phyloP scores from a whole-genome alignment of 805 yeast genomes.

The Saccharomycopsis fibuligera region DNA sequence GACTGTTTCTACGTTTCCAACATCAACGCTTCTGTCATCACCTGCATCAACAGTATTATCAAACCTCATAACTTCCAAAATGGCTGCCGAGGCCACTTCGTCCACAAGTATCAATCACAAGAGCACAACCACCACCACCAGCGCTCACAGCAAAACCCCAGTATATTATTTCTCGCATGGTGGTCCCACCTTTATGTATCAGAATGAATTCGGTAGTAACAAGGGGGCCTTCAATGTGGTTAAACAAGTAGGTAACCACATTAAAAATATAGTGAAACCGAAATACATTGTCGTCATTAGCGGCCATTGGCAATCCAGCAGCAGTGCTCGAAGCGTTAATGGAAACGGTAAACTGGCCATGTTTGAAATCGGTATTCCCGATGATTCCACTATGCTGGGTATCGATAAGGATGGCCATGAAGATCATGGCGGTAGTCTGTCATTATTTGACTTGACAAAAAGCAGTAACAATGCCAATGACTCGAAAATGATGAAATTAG shows the following conservation, averaged over 20 bases:
- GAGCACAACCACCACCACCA: background rate
- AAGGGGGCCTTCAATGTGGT: conserved; percentile 54
- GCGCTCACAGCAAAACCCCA: conserved; percentile 32
- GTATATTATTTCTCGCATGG: conserved; percentile 75
- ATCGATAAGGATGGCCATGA: background rate
- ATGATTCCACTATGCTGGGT: conserved; percentile 1
- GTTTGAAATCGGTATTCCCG: conserved; percentile 46
- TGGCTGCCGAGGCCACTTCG: too few species aligned
- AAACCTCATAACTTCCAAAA: too few species aligned
- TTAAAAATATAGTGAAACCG: conserved; percentile 48
- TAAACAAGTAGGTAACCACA: conserved; percentile 43
- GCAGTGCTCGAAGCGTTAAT: conserved; percentile 29
- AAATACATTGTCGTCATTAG: conserved; percentile 60
- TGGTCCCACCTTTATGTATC: conserved; percentile 72
- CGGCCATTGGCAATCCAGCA: conserved; percentile 69
- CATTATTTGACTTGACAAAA: too few species aligned
- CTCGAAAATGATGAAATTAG: conserved; percentile 8
- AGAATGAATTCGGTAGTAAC: conserved; percentile 44
- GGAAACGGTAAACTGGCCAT: background rate
- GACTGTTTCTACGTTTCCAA: too few species aligned
- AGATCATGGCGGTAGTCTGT: conserved; percentile 11
- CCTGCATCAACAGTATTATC: too few species aligned
- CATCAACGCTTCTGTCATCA: too few species aligned
- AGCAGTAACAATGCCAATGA: conserved; percentile 4
- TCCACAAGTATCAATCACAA: background rate